Conservation (phyloP, 805 yeast genomes). For the Phaffomyces opuntiae region DNA sequence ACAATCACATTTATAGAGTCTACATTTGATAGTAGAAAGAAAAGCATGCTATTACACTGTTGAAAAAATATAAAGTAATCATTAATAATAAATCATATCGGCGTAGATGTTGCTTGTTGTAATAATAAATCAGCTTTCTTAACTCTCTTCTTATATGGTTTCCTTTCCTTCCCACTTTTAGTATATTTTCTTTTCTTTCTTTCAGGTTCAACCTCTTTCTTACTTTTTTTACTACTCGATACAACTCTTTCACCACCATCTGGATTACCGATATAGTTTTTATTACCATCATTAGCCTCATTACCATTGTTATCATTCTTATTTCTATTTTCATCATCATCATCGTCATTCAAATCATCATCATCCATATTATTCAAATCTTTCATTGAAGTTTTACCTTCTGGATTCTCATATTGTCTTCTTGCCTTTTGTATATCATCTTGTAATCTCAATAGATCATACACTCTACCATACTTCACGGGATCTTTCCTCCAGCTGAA, state of each 20-base stretch:
- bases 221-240: constrained; percentile 8
- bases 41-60: neutral
- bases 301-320: too few relatives aligned
- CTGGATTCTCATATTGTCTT: constrained; percentile 59
- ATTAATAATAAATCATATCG: neutral
- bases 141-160: constrained; percentile 26
- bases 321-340: constrained; percentile 20
- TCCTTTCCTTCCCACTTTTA: constrained; percentile 27
- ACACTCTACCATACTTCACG: constrained; percentile 60
- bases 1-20: too few relatives aligned
- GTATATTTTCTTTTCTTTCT: constrained; percentile 24
- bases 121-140: constrained; percentile 18
- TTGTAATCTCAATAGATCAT: constrained; percentile 53
- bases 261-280: constrained; percentile 12
- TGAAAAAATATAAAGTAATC: neutral
- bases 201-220: constrained; percentile 12
- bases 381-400: constrained; percentile 34
- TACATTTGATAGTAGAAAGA: too few relatives aligned
- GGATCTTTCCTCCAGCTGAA: constrained; percentile 64
- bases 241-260: constrained; percentile 7
- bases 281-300: too few relatives aligned
- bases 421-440: constrained; percentile 59
- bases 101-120: constrained; percentile 1
- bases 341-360: constrained; percentile 23
- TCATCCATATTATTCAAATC: constrained; percentile 23